These are phyloP conservation scores for Sporothrix pallida DNA, from an alignment of 2,329 filamentous ascomycete genomes.

Conservation along the genomic window DNA sequence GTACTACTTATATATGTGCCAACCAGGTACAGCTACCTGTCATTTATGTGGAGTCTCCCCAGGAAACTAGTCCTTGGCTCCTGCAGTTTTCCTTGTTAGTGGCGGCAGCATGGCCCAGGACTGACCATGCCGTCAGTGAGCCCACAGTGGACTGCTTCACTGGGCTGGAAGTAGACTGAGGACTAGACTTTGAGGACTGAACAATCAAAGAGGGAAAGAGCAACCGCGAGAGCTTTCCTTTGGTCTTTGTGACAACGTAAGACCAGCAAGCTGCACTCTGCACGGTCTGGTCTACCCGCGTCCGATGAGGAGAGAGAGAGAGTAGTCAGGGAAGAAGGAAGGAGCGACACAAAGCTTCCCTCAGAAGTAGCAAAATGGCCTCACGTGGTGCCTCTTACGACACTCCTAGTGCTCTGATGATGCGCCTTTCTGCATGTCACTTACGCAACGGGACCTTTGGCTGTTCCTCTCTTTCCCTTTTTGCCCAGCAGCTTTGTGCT, in stretches of 20 bases:
- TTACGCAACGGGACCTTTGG: slow-evolving; percentile 14
- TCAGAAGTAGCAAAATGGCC: slow-evolving; percentile 9
- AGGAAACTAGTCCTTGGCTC: slow-evolving; percentile 31
- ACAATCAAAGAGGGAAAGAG: slow-evolving; percentile 8
- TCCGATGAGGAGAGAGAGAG: slow-evolving; percentile 5
- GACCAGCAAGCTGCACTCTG: background rate
- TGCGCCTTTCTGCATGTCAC: slow-evolving; percentile 17
- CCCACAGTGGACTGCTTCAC: slow-evolving; percentile 23
- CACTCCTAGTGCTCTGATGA: slow-evolving; percentile 4
- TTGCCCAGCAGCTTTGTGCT: background rate
- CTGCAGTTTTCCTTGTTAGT: slow-evolving; percentile 29
- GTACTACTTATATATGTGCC: background rate
- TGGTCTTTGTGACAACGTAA: slow-evolving; percentile 7
- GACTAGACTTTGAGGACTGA: background rate
- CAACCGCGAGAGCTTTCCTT: background rate
- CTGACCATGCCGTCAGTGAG: slow-evolving; percentile 31
- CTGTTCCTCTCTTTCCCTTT: slow-evolving; percentile 15
- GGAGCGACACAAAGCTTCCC: background rate
- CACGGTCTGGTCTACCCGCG: slow-evolving; percentile 3
- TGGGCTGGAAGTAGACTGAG: slow-evolving; percentile 26
- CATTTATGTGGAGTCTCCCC: slow-evolving; percentile 30
- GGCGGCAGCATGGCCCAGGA: slow-evolving; percentile 25
- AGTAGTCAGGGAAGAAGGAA: background rate
- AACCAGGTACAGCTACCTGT: slow-evolving; percentile 26
- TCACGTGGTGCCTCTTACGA: slow-evolving; percentile 26